Evolutionary conservation across 192 early-diverging fungal genomes (phyloP).

Genomic region (Coemansia reversa): DNA sequence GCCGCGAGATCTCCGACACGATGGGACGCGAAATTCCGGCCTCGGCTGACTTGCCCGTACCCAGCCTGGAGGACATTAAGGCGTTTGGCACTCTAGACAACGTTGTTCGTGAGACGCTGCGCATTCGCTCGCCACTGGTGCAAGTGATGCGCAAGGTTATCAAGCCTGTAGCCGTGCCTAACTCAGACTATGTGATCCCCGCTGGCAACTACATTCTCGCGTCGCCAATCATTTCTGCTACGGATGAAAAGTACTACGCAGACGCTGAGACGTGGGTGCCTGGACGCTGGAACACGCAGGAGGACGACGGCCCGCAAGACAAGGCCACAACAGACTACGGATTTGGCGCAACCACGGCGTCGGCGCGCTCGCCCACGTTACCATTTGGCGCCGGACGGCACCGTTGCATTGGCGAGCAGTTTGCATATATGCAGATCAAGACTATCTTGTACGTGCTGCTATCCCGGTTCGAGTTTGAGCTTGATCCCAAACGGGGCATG

Average conservation of each 20-base stretch:
- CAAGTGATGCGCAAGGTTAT: constrained; percentile 92
- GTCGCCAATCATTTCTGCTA: constrained; percentile 74
- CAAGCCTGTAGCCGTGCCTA: constrained; percentile 64
- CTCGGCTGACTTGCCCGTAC: constrained; percentile 39
- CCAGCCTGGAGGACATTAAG: constrained; percentile 73
- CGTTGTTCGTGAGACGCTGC: constrained; percentile 87
- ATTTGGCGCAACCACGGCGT: constrained; percentile 64
- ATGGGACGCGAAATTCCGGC: constrained; percentile 51
- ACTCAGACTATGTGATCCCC: constrained; percentile 85
- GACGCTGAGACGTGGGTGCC: constrained; percentile 82
- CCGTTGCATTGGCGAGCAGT: constrained; percentile 97
- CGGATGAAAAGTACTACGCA: constrained; percentile 77
- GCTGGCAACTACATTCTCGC: constrained; percentile 86
- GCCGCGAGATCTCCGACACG: constrained; percentile 67
- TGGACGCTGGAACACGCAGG: constrained; percentile 66
- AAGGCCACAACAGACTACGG: constrained; percentile 69
- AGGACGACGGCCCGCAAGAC: constrained; percentile 57
- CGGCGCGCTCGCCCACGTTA: constrained; percentile 79
- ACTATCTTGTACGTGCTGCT: constrained; percentile 83
- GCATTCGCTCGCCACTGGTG: constrained; percentile 91
- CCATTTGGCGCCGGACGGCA: constrained; percentile 98
- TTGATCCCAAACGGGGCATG: constrained; percentile 68
- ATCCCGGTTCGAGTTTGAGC: constrained; percentile 70
- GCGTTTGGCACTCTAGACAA: constrained; percentile 73
- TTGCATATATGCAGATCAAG: constrained; percentile 96